Conservation (phyloP, 164 flowering plant species). For the Cinnamomum chago region DNA sequence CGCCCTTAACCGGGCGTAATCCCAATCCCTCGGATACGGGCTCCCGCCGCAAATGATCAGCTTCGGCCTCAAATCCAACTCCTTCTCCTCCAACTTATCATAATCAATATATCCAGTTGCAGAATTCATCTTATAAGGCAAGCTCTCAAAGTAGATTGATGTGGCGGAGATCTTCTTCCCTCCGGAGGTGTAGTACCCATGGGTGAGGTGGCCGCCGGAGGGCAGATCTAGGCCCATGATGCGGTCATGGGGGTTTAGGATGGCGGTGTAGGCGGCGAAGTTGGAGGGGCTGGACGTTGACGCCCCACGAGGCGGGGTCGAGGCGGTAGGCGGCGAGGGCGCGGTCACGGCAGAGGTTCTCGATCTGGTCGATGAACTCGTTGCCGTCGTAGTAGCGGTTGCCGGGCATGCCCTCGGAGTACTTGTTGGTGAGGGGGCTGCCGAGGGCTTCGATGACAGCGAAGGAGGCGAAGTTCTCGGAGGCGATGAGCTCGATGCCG, state of each 20-base stretch:
- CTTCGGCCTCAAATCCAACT: conserved; percentile 90
- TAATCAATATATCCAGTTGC: conserved; percentile 85
- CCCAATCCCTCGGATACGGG: conserved; percentile 97
- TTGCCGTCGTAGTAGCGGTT: conserved; percentile 98
- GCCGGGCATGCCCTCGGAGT: conserved; percentile 98
- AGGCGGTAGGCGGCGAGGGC: conserved; percentile 69
- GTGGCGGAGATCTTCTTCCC: conserved; percentile 99
- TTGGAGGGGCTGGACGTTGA: conserved; percentile 97
- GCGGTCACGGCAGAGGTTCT: conserved; percentile 78
- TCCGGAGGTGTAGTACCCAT: conserved; percentile 90
- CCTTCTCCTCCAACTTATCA: conserved; percentile 96
- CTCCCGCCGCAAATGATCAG: conserved; percentile 96
- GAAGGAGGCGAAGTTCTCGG: conserved; percentile 94
- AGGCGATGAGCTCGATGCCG: conserved; percentile 96
- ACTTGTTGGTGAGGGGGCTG: conserved; percentile 88
- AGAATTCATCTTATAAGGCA: conserved; percentile 89
- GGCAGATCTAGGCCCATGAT: conserved; percentile 97
- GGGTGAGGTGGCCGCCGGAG: conserved; percentile 93
- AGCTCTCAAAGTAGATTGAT: conserved; percentile 94
- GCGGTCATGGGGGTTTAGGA: conserved; percentile 86
- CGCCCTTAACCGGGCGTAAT: conserved; percentile 61
- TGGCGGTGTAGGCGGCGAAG: conserved; percentile 95
- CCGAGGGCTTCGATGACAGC: conserved; percentile 98
- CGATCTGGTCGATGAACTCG: conserved; percentile 94
- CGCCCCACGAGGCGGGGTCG: conserved; percentile 84